Evolutionary conservation across 2,329 filamentous ascomycete species (phyloP).

Genomic region (Aspergillus fumigatiaffinis): DNA sequence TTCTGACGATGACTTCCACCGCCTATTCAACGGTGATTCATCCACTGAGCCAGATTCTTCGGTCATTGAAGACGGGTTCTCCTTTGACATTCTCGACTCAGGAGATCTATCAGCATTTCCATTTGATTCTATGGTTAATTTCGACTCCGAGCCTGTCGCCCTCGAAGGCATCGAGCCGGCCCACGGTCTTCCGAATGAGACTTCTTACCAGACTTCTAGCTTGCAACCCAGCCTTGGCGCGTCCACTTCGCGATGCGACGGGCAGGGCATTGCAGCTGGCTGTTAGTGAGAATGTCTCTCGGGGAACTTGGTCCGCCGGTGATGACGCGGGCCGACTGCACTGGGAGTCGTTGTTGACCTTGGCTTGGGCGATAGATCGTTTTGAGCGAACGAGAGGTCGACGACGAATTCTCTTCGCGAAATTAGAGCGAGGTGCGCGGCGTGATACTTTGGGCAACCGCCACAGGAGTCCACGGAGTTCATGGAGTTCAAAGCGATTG

Average conservation of each 20-base stretch:
- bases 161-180: conserved; percentile 42
- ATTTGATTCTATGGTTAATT: conserved; percentile 55
- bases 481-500: conserved; percentile 31
- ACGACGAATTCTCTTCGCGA: conserved; percentile 21
- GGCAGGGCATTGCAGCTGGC: conserved; percentile 51
- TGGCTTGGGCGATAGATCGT: conserved; percentile 44
- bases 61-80: conserved; percentile 71
- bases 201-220: conserved; percentile 49
- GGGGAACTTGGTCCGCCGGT: conserved; percentile 30
- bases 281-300: conserved; percentile 41
- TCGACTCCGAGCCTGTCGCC: conserved; percentile 48
- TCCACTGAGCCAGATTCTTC: conserved; percentile 69
- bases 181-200: conserved; percentile 47
- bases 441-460: conserved; percentile 32
- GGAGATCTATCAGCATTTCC: conserved; percentile 48
- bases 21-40: conserved; percentile 59
- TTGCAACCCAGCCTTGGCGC: conserved; percentile 53
- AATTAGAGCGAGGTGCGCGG: conserved; percentile 29
- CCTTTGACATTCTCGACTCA: conserved; percentile 62
- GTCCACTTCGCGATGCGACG: conserved; percentile 52
- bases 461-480: conserved; percentile 37
- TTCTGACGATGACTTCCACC: conserved; percentile 64
- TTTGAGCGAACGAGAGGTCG: conserved; percentile 35
- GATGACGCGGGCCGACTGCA: conserved; percentile 28
- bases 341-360: conserved; percentile 46